Base-by-base conservation (phyloP, 306 rosid genomes). In the Cyclanthera cordifolia region DNA sequence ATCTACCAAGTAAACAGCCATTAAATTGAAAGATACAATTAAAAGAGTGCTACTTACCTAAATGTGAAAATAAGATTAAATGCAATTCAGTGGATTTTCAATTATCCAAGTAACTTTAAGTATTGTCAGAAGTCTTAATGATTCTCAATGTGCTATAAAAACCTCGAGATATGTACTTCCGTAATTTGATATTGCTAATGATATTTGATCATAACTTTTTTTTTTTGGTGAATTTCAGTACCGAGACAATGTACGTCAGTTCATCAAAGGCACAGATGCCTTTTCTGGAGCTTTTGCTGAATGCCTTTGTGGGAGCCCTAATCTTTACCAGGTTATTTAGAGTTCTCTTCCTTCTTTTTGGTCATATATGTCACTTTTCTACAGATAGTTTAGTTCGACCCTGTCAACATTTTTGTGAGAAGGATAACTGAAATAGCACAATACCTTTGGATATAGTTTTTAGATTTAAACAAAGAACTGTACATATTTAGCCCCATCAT, bases 281-380 rank as follows among this genome's bases (percentile, higher is more conserved):
- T 87, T 89, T 84, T 82, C 96, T 49, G 98, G 98, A 78, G 91
- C 90, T 73, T 84, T 89, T 76, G 96, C 98, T 34, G 81, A 87
- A 82, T 89, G 91, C 82, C 88, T 93, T 70, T 93, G 98, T 70
- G 98, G 98, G 74, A 87, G 96, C 77, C 96, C 98, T 73, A 93
- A 87, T 74, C 75, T 89, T 74, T 93, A 93, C 79, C 94, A 90
- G 98, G 98, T 92, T 6, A 57, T 71, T 55, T 56, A 27, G 23
- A 50, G 71, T 60, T 72, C 59, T 71, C 28, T 32, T 52, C 66
- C 32, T 25, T 54, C 5, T 12, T 19, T n/a, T 73, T 28, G 37
- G 60, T 39, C 12, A 50, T 25, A 50, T 16, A 7, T 13, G 53
- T 61, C 13, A 8, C 37, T 21, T 53, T n/a, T 46, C 49, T 19